These are phyloP conservation scores for Mycena crocata DNA, from an alignment of 768 basidiomycete genomes.

Conservation along the genomic window DNA sequence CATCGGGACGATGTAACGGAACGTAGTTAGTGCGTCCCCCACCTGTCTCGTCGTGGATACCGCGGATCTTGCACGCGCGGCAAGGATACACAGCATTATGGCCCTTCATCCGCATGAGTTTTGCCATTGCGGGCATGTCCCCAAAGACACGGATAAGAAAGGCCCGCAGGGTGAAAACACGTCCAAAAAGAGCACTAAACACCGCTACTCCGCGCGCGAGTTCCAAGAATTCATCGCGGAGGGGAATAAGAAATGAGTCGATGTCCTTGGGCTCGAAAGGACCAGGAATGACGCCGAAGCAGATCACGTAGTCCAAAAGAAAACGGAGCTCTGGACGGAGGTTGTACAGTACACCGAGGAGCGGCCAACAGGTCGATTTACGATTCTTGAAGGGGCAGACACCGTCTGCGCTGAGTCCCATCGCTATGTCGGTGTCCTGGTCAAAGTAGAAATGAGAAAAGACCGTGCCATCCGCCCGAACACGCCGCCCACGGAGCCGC, in stretches of 20 bases:
- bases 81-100: constrained; percentile 37
- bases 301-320: constrained; percentile 45
- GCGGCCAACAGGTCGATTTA: constrained; percentile 40
- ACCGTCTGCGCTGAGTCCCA: constrained; percentile 53
- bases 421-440: constrained; percentile 49
- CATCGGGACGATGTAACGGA: constrained; percentile 36
- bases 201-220: constrained; percentile 48
- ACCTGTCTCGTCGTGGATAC: constrained; percentile 35
- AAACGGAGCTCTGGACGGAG: constrained; percentile 50
- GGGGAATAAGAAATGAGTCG: constrained; percentile 51
- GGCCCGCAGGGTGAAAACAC: constrained; percentile 1
- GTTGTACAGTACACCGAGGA: constrained; percentile 52
- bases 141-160: constrained; percentile 13
- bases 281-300: constrained; percentile 55
- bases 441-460: constrained; percentile 45
- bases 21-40: constrained; percentile 40
- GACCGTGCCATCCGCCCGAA: constrained; percentile 38
- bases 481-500: constrained; percentile 31
- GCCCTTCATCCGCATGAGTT: constrained; percentile 3
- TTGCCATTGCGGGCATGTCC: constrained; percentile 21
- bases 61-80: constrained; percentile 48
- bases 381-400: constrained; percentile 46
- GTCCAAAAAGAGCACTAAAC: constrained; percentile 32
- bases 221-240: constrained; percentile 47
- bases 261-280: constrained; percentile 51